These are phyloP conservation scores for Fusarium camptoceras DNA, from an alignment of 2,329 filamentous ascomycete genomes.

Conservation along the genomic window DNA sequence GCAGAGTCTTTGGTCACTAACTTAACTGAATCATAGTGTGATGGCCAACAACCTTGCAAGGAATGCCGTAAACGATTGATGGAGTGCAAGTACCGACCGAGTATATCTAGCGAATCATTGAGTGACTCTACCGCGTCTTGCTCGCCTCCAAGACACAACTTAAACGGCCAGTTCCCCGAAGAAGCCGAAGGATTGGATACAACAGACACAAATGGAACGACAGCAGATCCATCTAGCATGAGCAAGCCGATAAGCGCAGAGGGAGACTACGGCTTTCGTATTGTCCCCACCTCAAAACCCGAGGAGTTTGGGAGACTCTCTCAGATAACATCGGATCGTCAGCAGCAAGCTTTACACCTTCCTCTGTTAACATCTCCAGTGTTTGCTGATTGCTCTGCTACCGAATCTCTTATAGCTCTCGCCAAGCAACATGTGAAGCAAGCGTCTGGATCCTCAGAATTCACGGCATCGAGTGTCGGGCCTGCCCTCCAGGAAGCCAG, in stretches of 20 bases:
- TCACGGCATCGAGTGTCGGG: constrained; percentile 67
- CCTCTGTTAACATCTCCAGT: constrained; percentile 53
- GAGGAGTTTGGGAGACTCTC: constrained; percentile 68
- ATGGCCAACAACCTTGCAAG: constrained; percentile 67
- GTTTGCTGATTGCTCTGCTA: constrained; percentile 73
- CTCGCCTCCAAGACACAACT: constrained; percentile 3
- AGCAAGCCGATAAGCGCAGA: background rate
- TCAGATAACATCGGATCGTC: constrained; percentile 70
- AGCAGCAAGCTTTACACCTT: constrained; percentile 55
- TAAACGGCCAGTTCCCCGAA: background rate
- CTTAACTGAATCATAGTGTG: constrained; percentile 59
- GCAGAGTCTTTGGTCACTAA: constrained; percentile 1
- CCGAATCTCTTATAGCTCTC: constrained; percentile 69
- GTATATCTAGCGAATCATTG: background rate
- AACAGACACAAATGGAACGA: background rate
- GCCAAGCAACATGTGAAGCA: constrained; percentile 69
- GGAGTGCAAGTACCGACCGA: constrained; percentile 19
- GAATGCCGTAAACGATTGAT: constrained; percentile 62
- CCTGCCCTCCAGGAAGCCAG: constrained; percentile 68
- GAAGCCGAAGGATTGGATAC: background rate
- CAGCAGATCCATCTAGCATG: background rate
- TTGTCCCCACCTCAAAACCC: constrained; percentile 49
- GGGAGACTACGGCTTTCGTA: background rate
- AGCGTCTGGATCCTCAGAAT: constrained; percentile 65
- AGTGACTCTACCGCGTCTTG: background rate